Evolutionary conservation across 2,329 filamentous ascomycete species (phyloP).

Genomic region (Fusarium xylarioides): DNA sequence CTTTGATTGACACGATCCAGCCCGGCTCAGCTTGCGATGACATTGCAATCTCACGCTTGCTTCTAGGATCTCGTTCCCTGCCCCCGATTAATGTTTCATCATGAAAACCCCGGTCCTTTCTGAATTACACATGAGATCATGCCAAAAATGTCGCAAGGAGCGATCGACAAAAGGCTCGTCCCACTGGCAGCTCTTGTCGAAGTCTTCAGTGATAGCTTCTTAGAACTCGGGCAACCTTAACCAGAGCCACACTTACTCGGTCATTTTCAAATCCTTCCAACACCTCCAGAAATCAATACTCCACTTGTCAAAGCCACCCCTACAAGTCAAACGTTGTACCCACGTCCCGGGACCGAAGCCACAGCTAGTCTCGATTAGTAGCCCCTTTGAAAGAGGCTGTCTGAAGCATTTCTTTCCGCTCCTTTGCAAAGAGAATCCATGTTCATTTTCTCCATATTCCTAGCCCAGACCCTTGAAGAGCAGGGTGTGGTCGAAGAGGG

Average conservation of each 20-base stretch:
- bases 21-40: conserved; percentile 30
- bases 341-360: conserved; percentile 41
- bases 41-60: conserved; percentile 29
- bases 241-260: conserved; percentile 8
- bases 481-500: conserved; percentile 27
- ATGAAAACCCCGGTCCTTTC: conserved; percentile 12
- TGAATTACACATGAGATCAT: conserved; percentile 6
- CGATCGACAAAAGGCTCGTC: not conserved
- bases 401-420: conserved; percentile 37
- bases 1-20: conserved; percentile 28
- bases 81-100: conserved; percentile 23
- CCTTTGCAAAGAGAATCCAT: conserved; percentile 35
- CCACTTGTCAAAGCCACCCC: conserved; percentile 37
- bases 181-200: not conserved
- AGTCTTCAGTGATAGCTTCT: conserved; percentile 1
- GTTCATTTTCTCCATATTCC: conserved; percentile 24
- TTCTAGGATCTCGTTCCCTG: conserved; percentile 11
- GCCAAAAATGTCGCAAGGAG: not conserved
- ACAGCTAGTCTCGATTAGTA: conserved; percentile 39
- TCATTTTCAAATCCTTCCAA: conserved; percentile 34
- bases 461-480: conserved; percentile 11
- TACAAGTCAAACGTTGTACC: conserved; percentile 37
- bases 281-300: conserved; percentile 26
- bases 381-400: conserved; percentile 37
- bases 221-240: conserved; percentile 5